Evolutionary conservation across 164 flowering plant species (phyloP).

Genomic region (Nelumbo lutea): DNA sequence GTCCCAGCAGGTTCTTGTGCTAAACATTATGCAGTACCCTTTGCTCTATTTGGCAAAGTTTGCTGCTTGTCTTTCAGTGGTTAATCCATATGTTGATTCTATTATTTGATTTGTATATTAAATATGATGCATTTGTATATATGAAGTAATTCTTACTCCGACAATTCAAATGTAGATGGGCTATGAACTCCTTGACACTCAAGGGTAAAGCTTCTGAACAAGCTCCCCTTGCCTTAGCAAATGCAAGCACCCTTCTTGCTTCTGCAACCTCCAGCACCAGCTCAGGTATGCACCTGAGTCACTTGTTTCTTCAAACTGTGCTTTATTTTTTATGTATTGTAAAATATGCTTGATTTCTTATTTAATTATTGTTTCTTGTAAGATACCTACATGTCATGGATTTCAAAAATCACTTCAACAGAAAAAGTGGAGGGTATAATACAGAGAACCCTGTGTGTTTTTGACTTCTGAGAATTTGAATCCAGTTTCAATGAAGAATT

Average conservation of each 20-base stretch:
- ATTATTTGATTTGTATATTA: too few relatives aligned
- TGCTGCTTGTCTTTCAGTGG: too few relatives aligned
- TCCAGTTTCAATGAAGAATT: background rate
- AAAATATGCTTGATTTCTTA: background rate
- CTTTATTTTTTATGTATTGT: too few relatives aligned
- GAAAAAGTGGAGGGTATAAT: background rate
- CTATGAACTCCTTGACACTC: slow-evolving; percentile 87
- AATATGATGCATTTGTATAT: too few relatives aligned
- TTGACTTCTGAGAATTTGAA: background rate
- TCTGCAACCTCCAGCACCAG: slow-evolving; percentile 48
- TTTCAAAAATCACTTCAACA: background rate
- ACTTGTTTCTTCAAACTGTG: background rate
- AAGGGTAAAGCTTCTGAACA: slow-evolving; percentile 90
- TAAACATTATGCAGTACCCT: too few relatives aligned
- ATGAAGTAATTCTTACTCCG: background rate
- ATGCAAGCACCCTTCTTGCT: slow-evolving; percentile 36
- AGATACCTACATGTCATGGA: background rate
- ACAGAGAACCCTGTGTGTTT: background rate
- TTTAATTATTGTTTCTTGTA: background rate
- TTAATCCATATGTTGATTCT: too few relatives aligned
- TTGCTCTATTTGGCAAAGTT: too few relatives aligned
- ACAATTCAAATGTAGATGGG: slow-evolving; percentile 70
- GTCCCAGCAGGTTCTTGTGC: too few relatives aligned
- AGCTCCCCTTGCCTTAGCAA: slow-evolving; percentile 42
- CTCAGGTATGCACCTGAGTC: slow-evolving; percentile 41